Evolutionary conservation across 2,329 filamentous ascomycete species (phyloP).

Genomic region (Epichloe hybrida): DNA sequence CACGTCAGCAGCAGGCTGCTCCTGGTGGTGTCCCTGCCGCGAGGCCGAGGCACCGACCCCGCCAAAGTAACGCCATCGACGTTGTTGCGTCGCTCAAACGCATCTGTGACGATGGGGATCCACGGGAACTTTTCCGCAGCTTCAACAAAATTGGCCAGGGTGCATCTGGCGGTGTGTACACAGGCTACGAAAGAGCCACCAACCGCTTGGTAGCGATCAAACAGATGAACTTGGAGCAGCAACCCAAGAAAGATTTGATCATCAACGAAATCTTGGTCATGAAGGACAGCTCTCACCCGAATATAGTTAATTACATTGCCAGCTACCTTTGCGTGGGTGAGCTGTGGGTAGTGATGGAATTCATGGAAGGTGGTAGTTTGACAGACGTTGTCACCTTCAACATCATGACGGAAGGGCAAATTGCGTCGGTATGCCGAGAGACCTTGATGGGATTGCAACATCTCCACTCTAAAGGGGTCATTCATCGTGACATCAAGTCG

Average conservation of each 20-base stretch:
- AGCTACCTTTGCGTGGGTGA: conserved; percentile 84
- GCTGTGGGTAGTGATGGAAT: conserved; percentile 99
- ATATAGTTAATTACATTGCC: conserved; percentile 99
- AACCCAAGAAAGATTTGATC: conserved; percentile 97
- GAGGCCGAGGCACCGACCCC: conserved; percentile 61
- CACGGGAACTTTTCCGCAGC: conserved; percentile 71
- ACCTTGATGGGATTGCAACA: conserved; percentile 86
- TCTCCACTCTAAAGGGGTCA: conserved; percentile 92
- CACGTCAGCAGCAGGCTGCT: conserved; percentile 23
- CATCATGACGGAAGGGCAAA: conserved; percentile 97
- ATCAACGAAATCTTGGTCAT: conserved; percentile 99
- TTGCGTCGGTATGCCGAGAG: conserved; percentile 89
- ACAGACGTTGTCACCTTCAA: conserved; percentile 99
- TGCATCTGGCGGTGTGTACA: conserved; percentile 90
- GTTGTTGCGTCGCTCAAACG: conserved; percentile 71
- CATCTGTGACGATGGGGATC: conserved; percentile 84
- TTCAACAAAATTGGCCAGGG: conserved; percentile 95
- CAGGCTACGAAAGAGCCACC: conserved; percentile 69
- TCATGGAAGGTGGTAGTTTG: conserved; percentile 95
- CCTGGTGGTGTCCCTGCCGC: conserved; percentile 33
- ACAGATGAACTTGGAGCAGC: conserved; percentile 98
- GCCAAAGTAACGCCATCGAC: conserved; percentile 70
- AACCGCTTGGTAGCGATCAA: conserved; percentile 94
- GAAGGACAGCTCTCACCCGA: conserved; percentile 96
- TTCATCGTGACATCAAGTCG: conserved; percentile 97